Evolutionary conservation across 1,284 basidiomycete genomes (phyloP), one percentile per base, ranked within the genome.

Genomic region (Irpex sp.): DNA sequence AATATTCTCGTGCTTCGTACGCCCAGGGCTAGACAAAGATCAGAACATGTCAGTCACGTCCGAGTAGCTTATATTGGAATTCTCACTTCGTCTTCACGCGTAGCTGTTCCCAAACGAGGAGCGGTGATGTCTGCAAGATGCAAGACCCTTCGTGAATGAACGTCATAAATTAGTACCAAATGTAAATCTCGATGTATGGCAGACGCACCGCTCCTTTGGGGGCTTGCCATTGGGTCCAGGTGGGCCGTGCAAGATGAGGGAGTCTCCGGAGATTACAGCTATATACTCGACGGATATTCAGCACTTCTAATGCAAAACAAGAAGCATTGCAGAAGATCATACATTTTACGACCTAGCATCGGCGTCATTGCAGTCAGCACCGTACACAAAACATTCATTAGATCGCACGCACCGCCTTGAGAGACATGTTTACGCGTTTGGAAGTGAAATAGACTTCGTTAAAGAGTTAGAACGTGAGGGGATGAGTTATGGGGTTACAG

Each of bases 1-100:
- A 82, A 76, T 90, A 97, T 78, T 98, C 97, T 70, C 97, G 90
- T 50, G 95, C 89, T 72, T 96, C 92, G 73, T 92, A 98, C 4
- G 95, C 93, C 85, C 91, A 95, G 7, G 90, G 87, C 92, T 95
- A 67, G 53, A 43, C 57, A n/a, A 37, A 51, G 58, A 35, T 37
- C 36, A 62, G 47, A 55, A 54, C 1, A 36, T 58, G 54, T 26
- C 51, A 51, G n/a, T 47, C 31, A 60, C 43, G 6, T 11, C 17
- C 26, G 26, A 26, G 26, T 26, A 26, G 26, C 26, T 26, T 26
- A 21, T 35, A 17, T 21, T 9, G 2, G 13, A 15, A 54, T 13
- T 68, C 82, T 66, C 67, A 90, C 93, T 83, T 97, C 95, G 73
- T 97, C 95, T 68, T 94, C 92, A 63, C 95, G 83, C 26, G 84